Conservation (phyloP, 202 grass and related monocot species). For the Zoysia matrella region DNA sequence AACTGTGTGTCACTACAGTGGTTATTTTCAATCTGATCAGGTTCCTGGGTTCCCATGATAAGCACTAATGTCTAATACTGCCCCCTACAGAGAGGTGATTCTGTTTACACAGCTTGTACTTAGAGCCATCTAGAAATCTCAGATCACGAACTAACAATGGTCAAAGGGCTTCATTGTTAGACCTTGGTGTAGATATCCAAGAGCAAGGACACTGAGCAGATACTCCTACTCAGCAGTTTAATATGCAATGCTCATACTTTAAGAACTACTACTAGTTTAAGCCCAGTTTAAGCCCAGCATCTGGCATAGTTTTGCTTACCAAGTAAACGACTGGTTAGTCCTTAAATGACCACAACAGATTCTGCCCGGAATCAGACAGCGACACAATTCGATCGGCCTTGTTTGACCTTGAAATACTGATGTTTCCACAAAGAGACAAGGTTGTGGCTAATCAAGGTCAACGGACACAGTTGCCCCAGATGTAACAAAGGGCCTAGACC, state of each 20-base stretch:
- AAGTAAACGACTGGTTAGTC: constrained; percentile 27
- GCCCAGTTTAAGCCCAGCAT: not conserved
- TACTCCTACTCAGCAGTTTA: not conserved
- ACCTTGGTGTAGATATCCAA: constrained; percentile 2
- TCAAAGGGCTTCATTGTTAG: constrained; percentile 11
- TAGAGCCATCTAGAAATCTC: not conserved
- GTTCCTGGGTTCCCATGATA: no score
- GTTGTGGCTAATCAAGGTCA: constrained; percentile 31
- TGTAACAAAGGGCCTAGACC: constrained; percentile 44
- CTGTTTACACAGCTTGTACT: constrained; percentile 20
- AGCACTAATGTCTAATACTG: not conserved
- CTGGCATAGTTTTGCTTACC: constrained; percentile 32
- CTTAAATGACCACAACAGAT: constrained; percentile 48
- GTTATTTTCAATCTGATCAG: not conserved
- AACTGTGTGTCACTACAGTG: not conserved
- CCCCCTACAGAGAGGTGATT: not conserved
- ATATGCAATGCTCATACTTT: constrained; percentile 17
- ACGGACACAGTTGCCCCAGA: constrained; percentile 36
- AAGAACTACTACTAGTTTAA: no score
- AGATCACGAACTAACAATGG: constrained; percentile 23
- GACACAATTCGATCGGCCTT: constrained; percentile 43
- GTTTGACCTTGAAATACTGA: constrained; percentile 59
- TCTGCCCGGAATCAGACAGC: constrained; percentile 30
- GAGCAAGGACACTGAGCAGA: constrained; percentile 38
- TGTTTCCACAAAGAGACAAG: constrained; percentile 40